These are phyloP conservation scores for Graphilbum fragrans DNA, from an alignment of 2,329 filamentous ascomycete species.

Conservation along the genomic window DNA sequence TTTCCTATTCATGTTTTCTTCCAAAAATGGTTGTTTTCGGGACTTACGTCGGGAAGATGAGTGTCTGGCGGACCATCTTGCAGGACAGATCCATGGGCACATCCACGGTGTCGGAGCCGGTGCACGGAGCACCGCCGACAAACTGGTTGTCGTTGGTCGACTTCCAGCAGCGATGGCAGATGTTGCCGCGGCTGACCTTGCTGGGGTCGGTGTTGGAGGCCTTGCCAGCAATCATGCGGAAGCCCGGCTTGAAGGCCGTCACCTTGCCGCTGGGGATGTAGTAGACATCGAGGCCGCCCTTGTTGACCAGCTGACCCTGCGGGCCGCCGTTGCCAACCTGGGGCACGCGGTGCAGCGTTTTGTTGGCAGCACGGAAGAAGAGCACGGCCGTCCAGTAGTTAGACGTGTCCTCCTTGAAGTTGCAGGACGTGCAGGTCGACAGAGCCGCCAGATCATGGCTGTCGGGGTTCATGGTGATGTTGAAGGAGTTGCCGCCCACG, in stretches of 20 bases:
- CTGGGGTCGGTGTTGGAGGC: slow-evolving; percentile 27
- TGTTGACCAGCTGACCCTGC: slow-evolving; percentile 28
- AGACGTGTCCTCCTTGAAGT: slow-evolving; percentile 29
- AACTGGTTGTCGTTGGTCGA: slow-evolving; percentile 32
- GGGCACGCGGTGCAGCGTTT: slow-evolving; percentile 28
- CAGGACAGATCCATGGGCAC: slow-evolving; percentile 22
- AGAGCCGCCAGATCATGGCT: slow-evolving; percentile 20
- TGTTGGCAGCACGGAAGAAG: slow-evolving; percentile 31
- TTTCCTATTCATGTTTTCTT: no score
- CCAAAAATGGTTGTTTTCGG: no score
- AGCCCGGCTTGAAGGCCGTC: slow-evolving; percentile 30
- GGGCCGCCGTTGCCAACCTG: slow-evolving; percentile 31
- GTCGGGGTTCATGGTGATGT: slow-evolving; percentile 27
- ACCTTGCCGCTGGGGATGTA: slow-evolving; percentile 29
- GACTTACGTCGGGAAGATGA: slow-evolving; percentile 31
- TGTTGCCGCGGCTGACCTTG: slow-evolving; percentile 25
- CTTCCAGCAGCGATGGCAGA: slow-evolving; percentile 35
- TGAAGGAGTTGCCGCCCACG: slow-evolving; percentile 32
- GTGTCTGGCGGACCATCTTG: slow-evolving; percentile 23
- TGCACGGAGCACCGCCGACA: slow-evolving; percentile 35
- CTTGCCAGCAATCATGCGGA: slow-evolving; percentile 33
- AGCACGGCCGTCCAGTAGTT: slow-evolving; percentile 36
- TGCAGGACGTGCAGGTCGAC: slow-evolving; percentile 31
- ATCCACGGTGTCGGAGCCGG: slow-evolving; percentile 34
- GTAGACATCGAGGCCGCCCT: slow-evolving; percentile 30